Evolutionary conservation across 768 basidiomycete species (phyloP), one percentile per base, ranked within the genome.

Genomic region (Lactarius tabidus): DNA sequence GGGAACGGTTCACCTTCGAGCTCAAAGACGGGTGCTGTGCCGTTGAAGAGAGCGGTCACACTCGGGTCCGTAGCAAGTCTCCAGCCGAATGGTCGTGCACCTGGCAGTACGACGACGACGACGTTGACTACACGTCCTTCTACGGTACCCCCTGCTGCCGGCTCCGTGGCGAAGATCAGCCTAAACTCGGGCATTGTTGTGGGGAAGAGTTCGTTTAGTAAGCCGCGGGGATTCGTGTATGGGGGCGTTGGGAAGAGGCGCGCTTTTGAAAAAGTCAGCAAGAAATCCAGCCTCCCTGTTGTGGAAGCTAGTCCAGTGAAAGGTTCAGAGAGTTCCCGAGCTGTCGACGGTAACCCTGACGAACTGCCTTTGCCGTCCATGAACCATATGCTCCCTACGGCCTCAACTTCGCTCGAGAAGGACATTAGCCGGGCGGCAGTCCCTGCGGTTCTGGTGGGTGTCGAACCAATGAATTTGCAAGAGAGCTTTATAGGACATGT

Each of bases 261-360:
- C 12, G 66, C 71, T 8, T 57, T 69, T 9, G 74, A 70, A 38
- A 74, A 74, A 57, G 80, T 73, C 23, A 83, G 81, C 68, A 78
- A 77, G 74, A 77, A 78, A 70, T 75, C 78, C n/a, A 78, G 70
- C 38, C 67, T 83, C 54, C 80, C 81, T 2, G 75, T 75, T 28
- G 82, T 82, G 8, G 72, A 72, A 59, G 82, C 75, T 6, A 83
- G 81, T 63, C 81, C 82, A 3, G 78, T 79, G 62, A 83, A 83
- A 67, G 78, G 54, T 7, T 63, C 60, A 8, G 57, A 31, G 31
- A 57, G 31, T 51, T 62, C 52, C 23, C 41, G 18, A 39, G 28
- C 54, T 28, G 35, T 28, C 26, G 29, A 15, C 23, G 23, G 48
- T 6, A 51, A 33, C 56, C 31, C 35, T 29, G 52, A 51, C 20